phyloP scores from a whole-genome alignment of 2,329 filamentous ascomycete genomes.

The Sporothrix luriei region DNA sequence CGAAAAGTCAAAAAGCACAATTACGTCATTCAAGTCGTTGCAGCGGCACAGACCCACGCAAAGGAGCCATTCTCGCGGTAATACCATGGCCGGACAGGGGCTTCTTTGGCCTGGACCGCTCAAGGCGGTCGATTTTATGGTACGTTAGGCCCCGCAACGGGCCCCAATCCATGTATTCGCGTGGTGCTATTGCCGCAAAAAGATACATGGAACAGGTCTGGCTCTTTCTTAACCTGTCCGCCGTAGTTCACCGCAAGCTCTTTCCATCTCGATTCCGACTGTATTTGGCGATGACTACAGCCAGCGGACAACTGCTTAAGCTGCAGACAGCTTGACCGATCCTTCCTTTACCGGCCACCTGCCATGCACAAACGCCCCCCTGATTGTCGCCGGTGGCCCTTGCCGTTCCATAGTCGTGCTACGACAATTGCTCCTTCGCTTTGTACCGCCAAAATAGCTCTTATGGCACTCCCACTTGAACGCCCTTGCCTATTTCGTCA shows the following conservation, averaged over 20 bases:
- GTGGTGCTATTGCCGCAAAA: conserved; percentile 1
- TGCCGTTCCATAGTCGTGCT: conserved; percentile 18
- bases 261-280: conserved; percentile 8
- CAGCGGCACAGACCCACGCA: conserved; percentile 11
- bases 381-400: conserved; percentile 12
- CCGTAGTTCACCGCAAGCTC: conserved; percentile 1
- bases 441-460: background rate
- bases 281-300: conserved; percentile 13
- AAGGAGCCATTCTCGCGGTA: conserved; percentile 26
- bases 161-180: background rate
- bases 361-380: background rate
- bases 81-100: conserved; percentile 2
- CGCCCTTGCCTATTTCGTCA: background rate
- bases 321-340: conserved; percentile 3
- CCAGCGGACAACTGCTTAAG: background rate
- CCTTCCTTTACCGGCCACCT: background rate
- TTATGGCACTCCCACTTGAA: background rate
- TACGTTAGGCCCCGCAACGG: conserved; percentile 4
- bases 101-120: conserved; percentile 13
- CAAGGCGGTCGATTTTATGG: background rate
- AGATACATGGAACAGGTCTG: conserved; percentile 4
- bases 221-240: background rate
- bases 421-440: conserved; percentile 11
- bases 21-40: conserved; percentile 24
- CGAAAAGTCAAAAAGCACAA: conserved; percentile 19